Evolutionary conservation across 2,329 filamentous ascomycete species (phyloP), one percentile per base, ranked within the genome.

Genomic region (Neonectria magnoliae): DNA sequence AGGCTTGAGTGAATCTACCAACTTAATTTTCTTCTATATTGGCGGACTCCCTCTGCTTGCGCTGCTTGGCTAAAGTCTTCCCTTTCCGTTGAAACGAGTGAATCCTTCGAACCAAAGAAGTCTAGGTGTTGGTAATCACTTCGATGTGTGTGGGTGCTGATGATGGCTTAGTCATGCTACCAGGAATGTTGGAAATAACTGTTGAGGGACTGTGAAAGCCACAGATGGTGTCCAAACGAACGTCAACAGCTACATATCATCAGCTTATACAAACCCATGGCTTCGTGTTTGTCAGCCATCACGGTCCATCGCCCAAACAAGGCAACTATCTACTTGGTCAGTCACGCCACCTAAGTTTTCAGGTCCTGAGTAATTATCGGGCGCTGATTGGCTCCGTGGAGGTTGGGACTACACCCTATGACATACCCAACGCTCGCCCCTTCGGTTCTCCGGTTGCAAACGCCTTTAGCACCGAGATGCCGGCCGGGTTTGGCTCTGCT

Each of bases 361-460:
- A 41, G 27, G 47, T 13, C 60, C 73, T 79, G 74, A 79, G 71
- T 74, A 79, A 79, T 76, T 62, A 66, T 54, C 14, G 16, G 13
- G 2, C 14, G 53, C 55, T 79, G 73, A 82, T 82, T 82, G 79
- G 80, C 64, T 73, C 78, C 76, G 75, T 65, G 59, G 65, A 72
- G 70, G 59, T 71, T 76, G 78, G 79, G 68, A 62, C 54, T 62
- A 59, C 66, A 69, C 58, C 64, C 68, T 51, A 64, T 74, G 70
- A 71, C 72, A 68, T 74, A 69, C 36, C 36, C 13, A 52, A 52
- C 66, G 56, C 54, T 57, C 56, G 52, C 54, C 68, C 56, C 60
- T 69, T 75, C 70, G 59, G 66, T 65, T 65, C 66, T 71, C 70
- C 70, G 72, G 71, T 68, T 71, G 69, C 71, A 73, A 72, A 76